These are phyloP conservation scores for Cyberlindnera samutprakarnensis DNA, from an alignment of 805 yeast genomes.

Conservation along the genomic window DNA sequence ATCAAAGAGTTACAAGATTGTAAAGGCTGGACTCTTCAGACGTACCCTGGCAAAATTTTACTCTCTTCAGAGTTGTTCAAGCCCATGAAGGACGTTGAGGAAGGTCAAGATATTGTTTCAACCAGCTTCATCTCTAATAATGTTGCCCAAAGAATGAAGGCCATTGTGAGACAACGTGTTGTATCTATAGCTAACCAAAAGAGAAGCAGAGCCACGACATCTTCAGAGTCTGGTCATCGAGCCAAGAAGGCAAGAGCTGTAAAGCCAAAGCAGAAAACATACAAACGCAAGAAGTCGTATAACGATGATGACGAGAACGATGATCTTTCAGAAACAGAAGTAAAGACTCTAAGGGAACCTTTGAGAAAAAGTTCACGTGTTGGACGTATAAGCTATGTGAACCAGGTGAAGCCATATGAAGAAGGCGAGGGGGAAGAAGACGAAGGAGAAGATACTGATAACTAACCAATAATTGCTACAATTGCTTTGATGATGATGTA, in stretches of 20 bases:
- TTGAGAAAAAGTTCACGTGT: conserved; percentile 37
- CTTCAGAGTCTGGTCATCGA: conserved; percentile 7
- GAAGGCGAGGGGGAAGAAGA: conserved; percentile 15
- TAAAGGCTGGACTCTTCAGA: conserved; percentile 61
- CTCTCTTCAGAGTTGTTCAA: conserved; percentile 63
- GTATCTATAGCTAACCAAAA: conserved; percentile 18
- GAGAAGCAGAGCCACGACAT: conserved; percentile 7
- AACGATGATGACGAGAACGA: conserved; percentile 17
- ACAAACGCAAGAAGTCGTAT: conserved; percentile 6
- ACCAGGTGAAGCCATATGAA: conserved; percentile 11
- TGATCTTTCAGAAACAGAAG: conserved; percentile 4
- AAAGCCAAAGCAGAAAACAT: conserved; percentile 7
- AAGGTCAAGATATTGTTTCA: conserved; percentile 49
- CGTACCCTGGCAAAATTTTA: conserved; percentile 76
- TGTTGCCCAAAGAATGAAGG: conserved; percentile 30
- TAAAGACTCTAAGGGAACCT: conserved; percentile 17
- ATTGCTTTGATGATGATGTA: too few species aligned
- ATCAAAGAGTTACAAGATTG: conserved; percentile 49
- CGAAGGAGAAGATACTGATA: conserved; percentile 3
- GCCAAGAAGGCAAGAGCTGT: conserved; percentile 14
- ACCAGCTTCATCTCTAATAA: conserved; percentile 49
- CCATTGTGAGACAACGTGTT: conserved; percentile 27
- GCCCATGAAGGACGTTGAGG: conserved; percentile 49
- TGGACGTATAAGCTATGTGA: conserved; percentile 30
- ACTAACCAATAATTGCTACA: background rate